Conservation (phyloP, 352 stramenopile species). For the Pythium grandisporangium region DNA sequence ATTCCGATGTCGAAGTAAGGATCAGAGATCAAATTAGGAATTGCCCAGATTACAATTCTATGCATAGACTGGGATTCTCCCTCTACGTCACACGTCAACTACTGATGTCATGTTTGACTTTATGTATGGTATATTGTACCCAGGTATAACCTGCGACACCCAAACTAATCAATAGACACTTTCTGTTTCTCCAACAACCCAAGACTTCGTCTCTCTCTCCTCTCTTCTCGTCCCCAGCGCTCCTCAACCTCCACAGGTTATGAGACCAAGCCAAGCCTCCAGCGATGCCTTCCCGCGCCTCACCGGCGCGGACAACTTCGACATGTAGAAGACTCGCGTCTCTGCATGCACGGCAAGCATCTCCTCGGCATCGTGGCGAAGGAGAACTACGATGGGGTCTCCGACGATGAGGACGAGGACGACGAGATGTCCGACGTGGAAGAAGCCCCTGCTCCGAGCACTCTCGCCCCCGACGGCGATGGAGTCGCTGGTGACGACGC, state of each 20-base stretch:
- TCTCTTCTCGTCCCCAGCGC: background rate
- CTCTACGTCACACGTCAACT: no score
- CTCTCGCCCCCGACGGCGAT: no score
- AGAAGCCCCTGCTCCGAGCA: background rate
- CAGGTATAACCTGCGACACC: no score
- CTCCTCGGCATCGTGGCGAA: background rate
- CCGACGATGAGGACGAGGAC: background rate
- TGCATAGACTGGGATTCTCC: no score
- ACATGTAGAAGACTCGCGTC: background rate
- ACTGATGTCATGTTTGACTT: no score
- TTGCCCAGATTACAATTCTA: no score
- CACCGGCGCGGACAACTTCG: background rate
- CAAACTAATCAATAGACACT: no score
- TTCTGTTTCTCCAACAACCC: background rate
- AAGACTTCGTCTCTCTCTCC: background rate
- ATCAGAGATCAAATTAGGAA: no score
- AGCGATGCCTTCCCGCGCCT: background rate
- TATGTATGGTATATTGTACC: no score
- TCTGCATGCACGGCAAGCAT: background rate
- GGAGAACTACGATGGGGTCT: background rate
- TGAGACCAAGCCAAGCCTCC: conserved; percentile 1
- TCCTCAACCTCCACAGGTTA: background rate
- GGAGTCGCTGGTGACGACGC: background rate
- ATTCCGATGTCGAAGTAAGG: no score
- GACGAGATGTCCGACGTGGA: background rate